Evolutionary conservation across 768 basidiomycete species (phyloP).

Genomic region (Suillus discolor): DNA sequence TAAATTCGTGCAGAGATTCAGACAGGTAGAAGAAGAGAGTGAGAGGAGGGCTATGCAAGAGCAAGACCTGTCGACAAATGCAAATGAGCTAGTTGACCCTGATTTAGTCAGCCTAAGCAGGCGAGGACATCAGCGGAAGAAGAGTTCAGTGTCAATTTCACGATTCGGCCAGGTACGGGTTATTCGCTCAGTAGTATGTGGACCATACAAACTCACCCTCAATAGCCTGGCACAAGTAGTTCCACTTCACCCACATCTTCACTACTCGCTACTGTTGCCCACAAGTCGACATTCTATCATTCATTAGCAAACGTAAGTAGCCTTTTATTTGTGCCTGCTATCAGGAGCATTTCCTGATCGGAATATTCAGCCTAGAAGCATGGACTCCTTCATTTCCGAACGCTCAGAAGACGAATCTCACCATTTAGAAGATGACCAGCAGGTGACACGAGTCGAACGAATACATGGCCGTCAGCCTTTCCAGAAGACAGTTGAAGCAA

Average conservation of each 20-base stretch:
- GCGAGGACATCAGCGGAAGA: conserved; percentile 42
- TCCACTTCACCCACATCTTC: conserved; percentile 28
- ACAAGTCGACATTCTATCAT: conserved; percentile 52
- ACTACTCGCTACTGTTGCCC: conserved; percentile 41
- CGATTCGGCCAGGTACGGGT: conserved; percentile 58
- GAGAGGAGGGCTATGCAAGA: conserved; percentile 49
- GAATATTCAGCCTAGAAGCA: conserved; percentile 43
- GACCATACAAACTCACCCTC: conserved; percentile 1
- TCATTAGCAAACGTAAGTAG: conserved; percentile 43
- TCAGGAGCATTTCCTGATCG: conserved; percentile 15
- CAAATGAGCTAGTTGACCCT: conserved; percentile 23
- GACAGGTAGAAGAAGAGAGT: conserved; percentile 57
- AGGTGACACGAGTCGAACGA: conserved; percentile 51
- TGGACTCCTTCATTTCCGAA: conserved; percentile 46
- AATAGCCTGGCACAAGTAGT: conserved; percentile 25
- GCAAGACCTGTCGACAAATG: conserved; percentile 17
- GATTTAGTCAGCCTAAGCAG: conserved; percentile 21
- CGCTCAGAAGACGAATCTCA: conserved; percentile 34
- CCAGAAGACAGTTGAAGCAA: conserved; percentile 41
- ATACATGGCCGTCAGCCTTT: conserved; percentile 47
- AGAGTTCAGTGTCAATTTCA: conserved; percentile 56
- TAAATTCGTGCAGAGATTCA: conserved; percentile 50
- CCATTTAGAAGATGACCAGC: conserved; percentile 44
- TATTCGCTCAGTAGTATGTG: conserved; percentile 5
- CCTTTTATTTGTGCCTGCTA: conserved; percentile 7